A percentile compares a stretch with the other conserved stretches of the same genome.
phyloP scores from a whole-genome alignment of 78 protist species.

The Dictyostelium capitatum region DNA sequence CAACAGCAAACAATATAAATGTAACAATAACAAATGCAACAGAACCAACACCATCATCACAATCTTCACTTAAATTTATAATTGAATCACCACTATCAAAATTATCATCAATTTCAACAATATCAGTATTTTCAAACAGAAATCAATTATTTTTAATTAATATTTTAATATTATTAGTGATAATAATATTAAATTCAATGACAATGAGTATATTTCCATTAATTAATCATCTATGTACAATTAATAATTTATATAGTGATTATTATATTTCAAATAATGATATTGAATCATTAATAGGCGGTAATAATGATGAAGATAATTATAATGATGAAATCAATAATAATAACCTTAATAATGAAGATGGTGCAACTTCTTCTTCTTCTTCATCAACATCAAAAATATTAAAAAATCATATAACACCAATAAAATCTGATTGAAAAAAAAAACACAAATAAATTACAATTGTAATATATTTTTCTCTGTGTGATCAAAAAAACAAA shows the following conservation, averaged over 20 bases:
- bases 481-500: too few species aligned
- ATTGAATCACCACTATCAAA: neutral
- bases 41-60: neutral
- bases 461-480: neutral
- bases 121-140: neutral
- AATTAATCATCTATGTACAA: neutral
- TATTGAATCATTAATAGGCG: neutral
- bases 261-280: neutral
- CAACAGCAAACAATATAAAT: neutral
- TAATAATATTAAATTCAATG: slow-evolving; percentile 14
- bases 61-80: neutral
- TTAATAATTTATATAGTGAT: neutral
- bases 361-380: neutral
- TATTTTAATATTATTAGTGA: neutral
- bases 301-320: neutral
- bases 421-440: neutral
- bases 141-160: slow-evolving; percentile 2
- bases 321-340: neutral
- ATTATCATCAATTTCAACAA: neutral
- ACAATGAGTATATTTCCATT: neutral
- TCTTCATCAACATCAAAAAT: neutral
- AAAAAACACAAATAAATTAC: neutral
- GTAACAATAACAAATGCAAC: neutral
- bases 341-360: neutral
- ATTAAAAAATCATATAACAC: neutral